Evolutionary conservation across 208 protist species (phyloP).

Genomic region (Strigomonas oncopelti): DNA sequence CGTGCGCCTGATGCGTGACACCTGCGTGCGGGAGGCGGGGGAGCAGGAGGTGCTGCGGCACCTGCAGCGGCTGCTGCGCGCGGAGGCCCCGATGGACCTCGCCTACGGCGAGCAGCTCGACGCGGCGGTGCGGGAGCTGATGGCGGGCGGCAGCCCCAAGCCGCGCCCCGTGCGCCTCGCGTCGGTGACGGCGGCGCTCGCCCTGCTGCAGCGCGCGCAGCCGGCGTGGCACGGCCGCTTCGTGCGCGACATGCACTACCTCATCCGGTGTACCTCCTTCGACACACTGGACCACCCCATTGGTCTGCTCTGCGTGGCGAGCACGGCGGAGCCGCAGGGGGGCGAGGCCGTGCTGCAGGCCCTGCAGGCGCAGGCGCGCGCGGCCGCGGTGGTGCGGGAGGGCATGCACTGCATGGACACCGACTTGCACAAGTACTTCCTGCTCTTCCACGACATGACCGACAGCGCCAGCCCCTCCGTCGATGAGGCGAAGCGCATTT

Average conservation of each 20-base stretch:
- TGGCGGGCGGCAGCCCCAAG: conserved; percentile 26
- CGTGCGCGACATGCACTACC: conserved; percentile 46
- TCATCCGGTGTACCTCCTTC: conserved; percentile 65
- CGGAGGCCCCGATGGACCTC: conserved; percentile 42
- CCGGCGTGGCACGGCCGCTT: conserved; percentile 57
- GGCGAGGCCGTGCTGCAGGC: conserved; percentile 46
- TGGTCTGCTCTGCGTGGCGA: conserved; percentile 56
- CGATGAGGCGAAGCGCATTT: conserved; percentile 33
- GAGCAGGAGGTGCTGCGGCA: conserved; percentile 26
- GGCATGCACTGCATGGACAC: conserved; percentile 65
- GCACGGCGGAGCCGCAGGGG: conserved; percentile 49
- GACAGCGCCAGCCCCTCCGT: conserved; percentile 26
- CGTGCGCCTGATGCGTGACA: conserved; percentile 59
- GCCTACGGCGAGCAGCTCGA: conserved; percentile 80
- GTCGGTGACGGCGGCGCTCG: conserved; percentile 17
- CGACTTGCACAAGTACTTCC: conserved; percentile 62
- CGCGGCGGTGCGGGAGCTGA: conserved; percentile 35
- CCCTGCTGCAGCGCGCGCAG: conserved; percentile 58
- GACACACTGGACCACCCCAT: conserved; percentile 82
- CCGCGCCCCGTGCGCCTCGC: conserved; percentile 15
- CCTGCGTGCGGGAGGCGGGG: conserved; percentile 46
- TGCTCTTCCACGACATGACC: conserved; percentile 76
- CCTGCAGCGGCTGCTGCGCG: conserved; percentile 35
- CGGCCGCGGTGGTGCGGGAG: conserved; percentile 27
- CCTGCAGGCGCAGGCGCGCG: conserved; percentile 39